Conservation (phyloP, 768 basidiomycete genomes). For the Glaciozyma antarctica region DNA sequence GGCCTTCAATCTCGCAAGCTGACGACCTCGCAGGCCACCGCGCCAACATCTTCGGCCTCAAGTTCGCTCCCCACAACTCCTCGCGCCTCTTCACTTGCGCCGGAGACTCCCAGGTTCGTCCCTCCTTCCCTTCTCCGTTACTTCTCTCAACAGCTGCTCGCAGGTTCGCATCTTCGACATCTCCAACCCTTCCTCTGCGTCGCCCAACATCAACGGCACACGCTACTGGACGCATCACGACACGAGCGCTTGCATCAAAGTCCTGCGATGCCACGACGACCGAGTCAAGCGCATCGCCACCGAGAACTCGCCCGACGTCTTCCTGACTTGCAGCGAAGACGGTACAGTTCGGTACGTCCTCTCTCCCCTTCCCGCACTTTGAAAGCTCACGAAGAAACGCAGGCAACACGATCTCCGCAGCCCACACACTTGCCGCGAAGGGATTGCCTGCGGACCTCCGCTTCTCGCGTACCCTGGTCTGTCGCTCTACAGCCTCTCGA, state of each 20-base stretch:
- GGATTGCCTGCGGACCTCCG: slow-evolving; percentile 2
- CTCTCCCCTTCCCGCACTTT: background rate
- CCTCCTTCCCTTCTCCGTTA: background rate
- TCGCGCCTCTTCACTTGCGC: slow-evolving; percentile 23
- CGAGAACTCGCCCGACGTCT: slow-evolving; percentile 20
- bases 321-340: slow-evolving; percentile 35
- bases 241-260: slow-evolving; percentile 14
- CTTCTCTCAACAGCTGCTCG: too few species aligned
- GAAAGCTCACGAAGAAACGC: background rate
- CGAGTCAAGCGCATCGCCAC: slow-evolving; percentile 33
- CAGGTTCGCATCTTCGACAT: slow-evolving; percentile 34
- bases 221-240: slow-evolving; percentile 3
- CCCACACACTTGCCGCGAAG: slow-evolving; percentile 7
- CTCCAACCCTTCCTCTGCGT: background rate
- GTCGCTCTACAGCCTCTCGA: slow-evolving; percentile 30
- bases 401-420: slow-evolving; percentile 31
- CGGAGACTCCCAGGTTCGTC: slow-evolving; percentile 20
- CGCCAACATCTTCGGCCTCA: slow-evolving; percentile 33
- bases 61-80: slow-evolving; percentile 20
- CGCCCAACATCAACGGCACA: background rate
- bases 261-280: slow-evolving; percentile 30
- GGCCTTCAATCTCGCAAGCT: too few species aligned
- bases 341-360: slow-evolving; percentile 27
- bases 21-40: slow-evolving; percentile 20
- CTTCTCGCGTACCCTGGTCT: slow-evolving; percentile 21